phyloP scores from a whole-genome alignment of 2,329 filamentous ascomycete genomes.

The Ophioceras dolichostomum region DNA sequence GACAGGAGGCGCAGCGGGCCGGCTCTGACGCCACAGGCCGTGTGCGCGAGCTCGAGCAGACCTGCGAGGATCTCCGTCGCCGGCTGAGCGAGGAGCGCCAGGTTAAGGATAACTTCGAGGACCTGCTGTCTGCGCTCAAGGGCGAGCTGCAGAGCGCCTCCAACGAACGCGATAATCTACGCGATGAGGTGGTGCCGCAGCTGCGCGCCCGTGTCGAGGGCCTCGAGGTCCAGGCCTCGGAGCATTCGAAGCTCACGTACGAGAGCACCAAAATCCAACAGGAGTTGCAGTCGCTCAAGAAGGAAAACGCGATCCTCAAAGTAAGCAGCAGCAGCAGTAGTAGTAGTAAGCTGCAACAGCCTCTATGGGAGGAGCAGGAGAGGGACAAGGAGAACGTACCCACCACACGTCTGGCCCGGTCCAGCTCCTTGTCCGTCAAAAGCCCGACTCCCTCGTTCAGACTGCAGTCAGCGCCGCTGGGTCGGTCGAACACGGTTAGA shows the following conservation, averaged over 20 bases:
- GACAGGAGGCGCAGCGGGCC: conserved; percentile 26
- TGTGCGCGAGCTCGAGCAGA: conserved; percentile 65
- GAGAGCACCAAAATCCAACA: conserved; percentile 80
- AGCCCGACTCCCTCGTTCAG: conserved; percentile 20
- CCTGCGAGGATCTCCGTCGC: conserved; percentile 71
- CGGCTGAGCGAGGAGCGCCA: conserved; percentile 75
- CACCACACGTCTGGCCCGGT: conserved; percentile 5
- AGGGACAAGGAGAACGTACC: background rate
- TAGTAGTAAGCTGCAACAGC: conserved; percentile 6
- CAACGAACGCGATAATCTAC: conserved; percentile 84
- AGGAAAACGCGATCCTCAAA: conserved; percentile 48
- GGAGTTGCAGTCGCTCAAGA: conserved; percentile 47
- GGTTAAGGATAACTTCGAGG: conserved; percentile 87
- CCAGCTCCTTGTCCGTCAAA: conserved; percentile 15
- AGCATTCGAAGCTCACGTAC: conserved; percentile 62
- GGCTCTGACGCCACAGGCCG: conserved; percentile 28
- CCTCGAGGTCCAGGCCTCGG: conserved; percentile 60
- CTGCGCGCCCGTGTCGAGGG: conserved; percentile 66
- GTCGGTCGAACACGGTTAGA: conserved; percentile 47
- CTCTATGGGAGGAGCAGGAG: background rate
- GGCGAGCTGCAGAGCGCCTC: conserved; percentile 70
- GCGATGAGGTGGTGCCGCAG: conserved; percentile 76
- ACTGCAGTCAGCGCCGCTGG: conserved; percentile 18
- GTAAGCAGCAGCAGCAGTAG: background rate
- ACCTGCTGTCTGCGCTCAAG: conserved; percentile 73